Evolutionary conservation across 1,284 basidiomycete species (phyloP), one percentile per base, ranked within the genome.

Genomic region (Microbotryum silenes-acaulis): DNA sequence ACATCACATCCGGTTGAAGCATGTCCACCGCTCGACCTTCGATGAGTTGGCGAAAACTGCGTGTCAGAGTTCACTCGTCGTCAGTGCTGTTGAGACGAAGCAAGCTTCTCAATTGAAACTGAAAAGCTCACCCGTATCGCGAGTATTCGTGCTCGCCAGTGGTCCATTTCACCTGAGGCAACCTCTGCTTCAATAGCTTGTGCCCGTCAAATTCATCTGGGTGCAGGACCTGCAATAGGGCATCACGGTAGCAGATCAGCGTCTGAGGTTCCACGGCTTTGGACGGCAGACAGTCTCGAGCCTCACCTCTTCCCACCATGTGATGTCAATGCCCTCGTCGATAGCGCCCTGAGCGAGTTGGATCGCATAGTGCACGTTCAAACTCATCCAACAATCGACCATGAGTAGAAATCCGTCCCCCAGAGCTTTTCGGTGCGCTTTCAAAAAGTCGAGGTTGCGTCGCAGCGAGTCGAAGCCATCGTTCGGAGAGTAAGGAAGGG

Each of bases 11-110:
- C 6, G 81, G 80, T 69, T 82, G 80, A 79, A 66, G 70, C 60
- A 82, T 81, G 64, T 79, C 79, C 57, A 81, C 73, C 2, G 76
- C 73, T 23, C 79, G 77, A 58, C 75, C 74, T 55, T 80, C 80
- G 63, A 82, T 80, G 31, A 82, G 76, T 68, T 80, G 79, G 58
- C 80, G 77, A 77, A 81, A 81, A 7, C 80, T 79, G 65, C 80
- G 80, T 52, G 77, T 77, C 21, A 77, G 33, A 33, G 33, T 12
- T 33, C 33, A 33, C 12, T 33, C 33, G 33, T 12, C 33, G 33
- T 33, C 33, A 33, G 33, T 12, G 33, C 33, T 12, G 33, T 9
- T 33, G 23, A 33, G 33, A 33, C 21, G 6, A 55, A 14, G n/a
- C 54, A 55, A 4, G 48, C 44, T 50, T 21, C 51, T 20, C 20